Evolutionary conservation across 805 yeast genomes (phyloP), one percentile per base, ranked within the genome.

Genomic region (Soucietia sequanensis): DNA sequence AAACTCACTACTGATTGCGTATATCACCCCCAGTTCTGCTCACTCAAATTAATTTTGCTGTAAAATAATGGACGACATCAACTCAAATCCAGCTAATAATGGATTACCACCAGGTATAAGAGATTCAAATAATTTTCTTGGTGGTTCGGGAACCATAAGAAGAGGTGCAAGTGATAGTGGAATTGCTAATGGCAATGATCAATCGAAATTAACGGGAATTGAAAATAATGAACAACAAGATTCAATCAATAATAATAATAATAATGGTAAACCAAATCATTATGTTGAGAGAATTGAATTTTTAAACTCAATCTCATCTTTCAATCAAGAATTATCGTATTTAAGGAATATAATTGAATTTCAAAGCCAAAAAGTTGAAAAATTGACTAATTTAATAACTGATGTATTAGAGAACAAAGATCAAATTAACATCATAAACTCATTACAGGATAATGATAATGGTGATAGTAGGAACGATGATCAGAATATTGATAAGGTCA

Each of bases 301-400:
- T 9, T n/a, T 29, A 12, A 29, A 12, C 10, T 29, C 31, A 8
- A 21, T 29, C 4, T 13, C 9, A 12, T 19, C 42, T 5, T 36
- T 52, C 10, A 51, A 44, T 35, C 62, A 60, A 33, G 72, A 67
- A 33, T 47, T 67, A 28, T 54, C 56, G 15, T 62, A 58, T 37
- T 44, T 67, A 19, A 56, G 68, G 30, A 64, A 59, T 31, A 48
- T 65, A 15, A 46, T 67, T 11, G 69, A 63, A 17, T 62, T 56
- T 42, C 72, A 65, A 41, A 56, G 54, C 46, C 48, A 42, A 36
- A 63, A 62, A 43, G 57, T 67, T 30, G 71, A 65, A 30, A 65
- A 67, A 46, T 49, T 67, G 37, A 52, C 67, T 22, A 46, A 41
- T 30, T 46, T 64, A 31, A 53, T 65, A 30, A 46, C 56, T 17